Base-by-base conservation (phyloP, 2,329 filamentous ascomycete species). In the Eutypella sp. region DNA sequence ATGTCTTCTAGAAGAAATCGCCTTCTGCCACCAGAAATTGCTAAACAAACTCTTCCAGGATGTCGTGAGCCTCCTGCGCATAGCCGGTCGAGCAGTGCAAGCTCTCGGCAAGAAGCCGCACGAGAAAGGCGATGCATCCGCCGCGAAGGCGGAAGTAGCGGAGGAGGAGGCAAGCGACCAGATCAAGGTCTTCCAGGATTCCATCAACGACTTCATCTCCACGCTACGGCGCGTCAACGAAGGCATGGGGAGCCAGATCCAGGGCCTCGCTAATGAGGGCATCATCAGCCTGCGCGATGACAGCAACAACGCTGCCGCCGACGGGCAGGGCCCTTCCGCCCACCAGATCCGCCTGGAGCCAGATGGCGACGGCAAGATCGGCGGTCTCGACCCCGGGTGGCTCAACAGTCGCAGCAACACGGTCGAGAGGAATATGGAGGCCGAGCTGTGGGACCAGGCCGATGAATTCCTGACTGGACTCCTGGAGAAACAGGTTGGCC, bases 401-500 rank as follows among this genome's bases (percentile, higher is more conserved):
- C 68, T 97, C 57, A 97, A 96, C 62, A 91, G 88, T 58, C 79
- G 89, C 47, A 89, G 87, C 50, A 85, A 87, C 52, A 85, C 85
- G 51, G 87, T 95, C 19, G 88, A 88, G 46, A 80, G 84, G 57
- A 85, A 89, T 52, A 93, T 92, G 75, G 89, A 95, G 61, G 79
- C 80, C 2, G 89, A 96, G 67, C 69, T 95, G 38, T 85, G 92
- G 81, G 75, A 55, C 8, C 50, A 64, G 43, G 51, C 57, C 9
- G 57, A 62, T 18, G 34, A 45, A 8, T 50, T 53, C 39, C 34
- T 62, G 11, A 47, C 37, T 19, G 47, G 46, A 15, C 39, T 57
- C 23, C 45, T 62, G 5, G 36, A 39, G 24, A 31, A 50, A 2
- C 36, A 44, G 16, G 20, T 29, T 2, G 23, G 4, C 18, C 45